Conservation (phyloP, 2,329 filamentous ascomycete genomes). For the Aspergillus sp. region DNA sequence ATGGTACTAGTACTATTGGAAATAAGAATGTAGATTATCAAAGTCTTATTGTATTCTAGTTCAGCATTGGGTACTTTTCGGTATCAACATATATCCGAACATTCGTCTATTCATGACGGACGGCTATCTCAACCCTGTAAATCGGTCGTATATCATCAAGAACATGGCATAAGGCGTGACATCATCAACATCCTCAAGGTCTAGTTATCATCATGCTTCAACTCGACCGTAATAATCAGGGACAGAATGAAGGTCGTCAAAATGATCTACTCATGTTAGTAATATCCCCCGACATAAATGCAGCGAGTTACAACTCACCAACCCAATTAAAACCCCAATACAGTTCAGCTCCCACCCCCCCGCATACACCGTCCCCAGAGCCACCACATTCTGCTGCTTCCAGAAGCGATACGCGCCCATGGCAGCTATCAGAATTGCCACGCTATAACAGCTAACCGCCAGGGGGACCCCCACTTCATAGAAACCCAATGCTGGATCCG, state of each 20-base stretch:
- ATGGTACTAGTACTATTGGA: too few species aligned
- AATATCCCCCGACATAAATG: background rate
- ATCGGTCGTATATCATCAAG: background rate
- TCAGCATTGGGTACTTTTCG: too few species aligned
- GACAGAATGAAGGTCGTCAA: conserved; percentile 16
- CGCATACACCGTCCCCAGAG: conserved; percentile 58
- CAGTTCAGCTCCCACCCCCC: conserved; percentile 62
- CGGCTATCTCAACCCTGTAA: too few species aligned
- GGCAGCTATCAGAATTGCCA: conserved; percentile 53
- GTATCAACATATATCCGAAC: too few species aligned
- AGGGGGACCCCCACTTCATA: conserved; percentile 64
- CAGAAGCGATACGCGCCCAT: conserved; percentile 63
- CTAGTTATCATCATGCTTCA: background rate
- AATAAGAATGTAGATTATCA: too few species aligned
- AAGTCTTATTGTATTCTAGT: too few species aligned
- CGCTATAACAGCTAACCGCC: conserved; percentile 48
- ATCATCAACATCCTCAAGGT: background rate
- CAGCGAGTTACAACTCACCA: conserved; percentile 47
- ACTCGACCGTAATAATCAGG: background rate
- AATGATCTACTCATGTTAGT: conserved; percentile 14
- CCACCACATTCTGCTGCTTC: conserved; percentile 61
- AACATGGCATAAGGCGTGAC: background rate
- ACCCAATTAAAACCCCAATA: conserved; percentile 49
- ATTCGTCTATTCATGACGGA: too few species aligned
- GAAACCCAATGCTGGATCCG: conserved; percentile 55